These are phyloP conservation scores for Talaromyces sp. DNA, from an alignment of 2,329 filamentous ascomycete genomes.

Conservation along the genomic window DNA sequence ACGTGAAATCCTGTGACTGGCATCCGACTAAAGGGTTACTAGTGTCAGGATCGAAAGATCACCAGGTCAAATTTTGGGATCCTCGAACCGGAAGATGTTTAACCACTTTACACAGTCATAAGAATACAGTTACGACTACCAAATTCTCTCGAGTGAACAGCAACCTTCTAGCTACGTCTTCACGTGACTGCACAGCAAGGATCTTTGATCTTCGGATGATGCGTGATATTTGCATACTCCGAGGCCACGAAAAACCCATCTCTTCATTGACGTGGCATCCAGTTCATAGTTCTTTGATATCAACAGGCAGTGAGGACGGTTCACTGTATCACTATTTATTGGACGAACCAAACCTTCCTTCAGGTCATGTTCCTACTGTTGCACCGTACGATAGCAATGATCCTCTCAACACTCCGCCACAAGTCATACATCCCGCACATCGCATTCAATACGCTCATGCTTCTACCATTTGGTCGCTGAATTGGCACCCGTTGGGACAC, in stretches of 20 bases:
- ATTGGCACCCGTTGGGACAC: conserved; percentile 96
- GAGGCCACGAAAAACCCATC: conserved; percentile 94
- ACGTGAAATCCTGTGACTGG: conserved; percentile 96
- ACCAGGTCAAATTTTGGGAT: conserved; percentile 96
- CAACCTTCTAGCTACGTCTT: conserved; percentile 82
- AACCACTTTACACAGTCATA: conserved; percentile 92
- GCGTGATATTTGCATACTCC: conserved; percentile 89
- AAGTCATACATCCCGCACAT: conserved; percentile 90
- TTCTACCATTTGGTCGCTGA: conserved; percentile 93
- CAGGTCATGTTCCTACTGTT: conserved; percentile 63
- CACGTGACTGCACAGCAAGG: conserved; percentile 84
- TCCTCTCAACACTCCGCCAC: conserved; percentile 70
- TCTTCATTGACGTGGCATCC: conserved; percentile 92
- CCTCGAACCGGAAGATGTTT: conserved; percentile 85
- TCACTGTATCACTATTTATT: conserved; percentile 91
- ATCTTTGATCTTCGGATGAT: conserved; percentile 97
- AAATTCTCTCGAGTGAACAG: conserved; percentile 82
- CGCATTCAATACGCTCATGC: conserved; percentile 83
- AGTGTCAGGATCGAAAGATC: conserved; percentile 95
- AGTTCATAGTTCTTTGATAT: conserved; percentile 80
- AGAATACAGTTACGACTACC: conserved; percentile 93
- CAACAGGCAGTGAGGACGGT: conserved; percentile 84
- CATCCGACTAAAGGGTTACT: conserved; percentile 91
- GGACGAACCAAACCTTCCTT: conserved; percentile 83
- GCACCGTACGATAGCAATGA: conserved; percentile 83